These are phyloP conservation scores for Yarrowia porcina DNA, from an alignment of 805 yeast species.

Conservation along the genomic window DNA sequence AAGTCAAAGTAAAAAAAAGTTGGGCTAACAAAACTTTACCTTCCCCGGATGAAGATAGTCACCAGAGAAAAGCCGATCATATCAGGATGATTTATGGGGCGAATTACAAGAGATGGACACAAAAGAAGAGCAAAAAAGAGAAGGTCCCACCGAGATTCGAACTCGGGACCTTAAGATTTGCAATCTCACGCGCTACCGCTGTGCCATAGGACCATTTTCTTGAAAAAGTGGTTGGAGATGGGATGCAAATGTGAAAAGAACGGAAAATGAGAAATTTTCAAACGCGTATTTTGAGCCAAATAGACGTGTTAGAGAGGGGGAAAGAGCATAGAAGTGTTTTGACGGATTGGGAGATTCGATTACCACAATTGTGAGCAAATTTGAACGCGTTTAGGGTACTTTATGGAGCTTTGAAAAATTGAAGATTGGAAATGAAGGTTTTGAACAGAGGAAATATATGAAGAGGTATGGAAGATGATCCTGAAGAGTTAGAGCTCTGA, in stretches of 20 bases:
- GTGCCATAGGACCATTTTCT: conserved; percentile 22
- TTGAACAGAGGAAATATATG: background rate
- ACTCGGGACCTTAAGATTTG: conserved; percentile 26
- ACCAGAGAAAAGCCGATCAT: background rate
- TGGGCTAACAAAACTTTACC: background rate
- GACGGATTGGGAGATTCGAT: background rate
- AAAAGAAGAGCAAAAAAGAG: background rate
- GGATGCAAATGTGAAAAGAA: background rate
- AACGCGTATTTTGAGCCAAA: background rate
- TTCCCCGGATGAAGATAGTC: background rate
- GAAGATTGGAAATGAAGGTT: background rate
- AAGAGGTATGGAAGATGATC: background rate
- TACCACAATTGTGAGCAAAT: background rate
- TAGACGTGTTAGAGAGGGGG: background rate
- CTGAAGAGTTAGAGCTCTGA: background rate
- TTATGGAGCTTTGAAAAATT: background rate
- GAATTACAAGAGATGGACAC: background rate
- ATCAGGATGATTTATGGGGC: background rate
- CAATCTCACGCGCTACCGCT: conserved; percentile 26
- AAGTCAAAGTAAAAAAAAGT: too few species aligned
- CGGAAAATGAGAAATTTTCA: too few species aligned
- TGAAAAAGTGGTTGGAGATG: background rate
- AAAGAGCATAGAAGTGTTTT: background rate
- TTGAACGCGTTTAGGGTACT: background rate
- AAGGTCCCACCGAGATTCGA: conserved; percentile 26